Percentiles rank a stretch among this genome's conserved stretches.
phyloP scores from a whole-genome alignment of 225 moss, liverwort and hornwort genomes.

The Ulota crispa region DNA sequence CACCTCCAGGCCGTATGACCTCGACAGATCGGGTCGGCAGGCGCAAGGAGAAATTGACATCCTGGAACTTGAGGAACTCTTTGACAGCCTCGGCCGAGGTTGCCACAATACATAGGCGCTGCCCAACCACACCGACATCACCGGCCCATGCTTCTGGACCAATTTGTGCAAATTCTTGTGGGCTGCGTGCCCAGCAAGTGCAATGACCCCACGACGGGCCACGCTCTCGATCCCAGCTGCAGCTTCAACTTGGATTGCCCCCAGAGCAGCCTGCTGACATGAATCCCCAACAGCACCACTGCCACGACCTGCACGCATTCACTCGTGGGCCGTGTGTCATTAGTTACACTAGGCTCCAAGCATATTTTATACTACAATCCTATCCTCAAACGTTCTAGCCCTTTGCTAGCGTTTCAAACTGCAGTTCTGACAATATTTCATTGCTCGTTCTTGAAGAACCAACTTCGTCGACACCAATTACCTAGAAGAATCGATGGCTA shows the following conservation, averaged over 20 bases:
- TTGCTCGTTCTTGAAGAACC: too few relatives aligned
- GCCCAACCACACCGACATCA: constrained; percentile 18
- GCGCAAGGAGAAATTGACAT: constrained; percentile 7
- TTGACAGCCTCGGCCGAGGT: neutral
- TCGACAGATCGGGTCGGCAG: neutral
- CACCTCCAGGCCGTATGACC: neutral
- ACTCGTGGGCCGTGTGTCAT: too few relatives aligned
- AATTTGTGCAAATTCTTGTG: neutral
- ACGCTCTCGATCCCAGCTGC: neutral
- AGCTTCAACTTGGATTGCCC: fast-evolving
- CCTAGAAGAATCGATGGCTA: too few relatives aligned
- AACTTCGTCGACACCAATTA: too few relatives aligned
- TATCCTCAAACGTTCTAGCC: too few relatives aligned
- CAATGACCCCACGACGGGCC: neutral
- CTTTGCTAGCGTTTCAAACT: too few relatives aligned
- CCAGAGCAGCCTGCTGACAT: neutral
- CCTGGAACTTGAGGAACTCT: constrained; percentile 29
- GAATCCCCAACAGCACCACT: neutral
- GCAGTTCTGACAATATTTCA: neutral
- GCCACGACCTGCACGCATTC: neutral
- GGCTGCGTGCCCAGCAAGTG: constrained; percentile 11
- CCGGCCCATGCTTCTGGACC: neutral
- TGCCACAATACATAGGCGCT: neutral
- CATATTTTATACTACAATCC: too few relatives aligned
- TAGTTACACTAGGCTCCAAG: too few relatives aligned